Evolutionary conservation across 805 yeast genomes (phyloP).

Genomic region (Lipomyces chichibuensis): DNA sequence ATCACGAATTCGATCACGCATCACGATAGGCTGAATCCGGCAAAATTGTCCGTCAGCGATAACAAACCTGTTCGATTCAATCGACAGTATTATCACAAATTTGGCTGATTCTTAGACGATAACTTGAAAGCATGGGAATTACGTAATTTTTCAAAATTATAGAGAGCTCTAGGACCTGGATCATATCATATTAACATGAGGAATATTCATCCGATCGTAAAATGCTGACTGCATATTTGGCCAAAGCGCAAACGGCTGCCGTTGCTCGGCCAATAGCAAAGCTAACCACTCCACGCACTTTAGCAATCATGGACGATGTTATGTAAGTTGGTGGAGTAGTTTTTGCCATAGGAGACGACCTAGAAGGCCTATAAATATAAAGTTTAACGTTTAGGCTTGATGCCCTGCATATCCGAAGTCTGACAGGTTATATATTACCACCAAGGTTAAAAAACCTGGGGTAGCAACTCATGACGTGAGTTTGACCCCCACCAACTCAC

Average conservation of each 20-base stretch:
- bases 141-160: too few relatives aligned
- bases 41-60: background rate
- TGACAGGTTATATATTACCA: background rate
- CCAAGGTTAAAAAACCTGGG: background rate
- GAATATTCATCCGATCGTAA: too few relatives aligned
- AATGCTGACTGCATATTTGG: background rate
- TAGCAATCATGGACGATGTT: background rate
- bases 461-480: background rate
- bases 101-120: background rate
- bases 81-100: background rate
- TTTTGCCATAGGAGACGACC: background rate
- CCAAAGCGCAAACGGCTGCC: background rate
- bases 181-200: background rate
- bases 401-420: conserved; percentile 1
- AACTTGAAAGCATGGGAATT: too few relatives aligned
- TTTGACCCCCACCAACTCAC: background rate
- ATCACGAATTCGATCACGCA: background rate
- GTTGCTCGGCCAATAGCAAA: background rate
- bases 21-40: too few relatives aligned
- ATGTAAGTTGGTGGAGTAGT: background rate
- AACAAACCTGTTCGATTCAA: background rate
- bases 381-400: background rate
- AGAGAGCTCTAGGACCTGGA: background rate
- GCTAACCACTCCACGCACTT: background rate
- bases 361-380: background rate